A percentile compares a stretch with the other conserved stretches of the same genome.
These are phyloP conservation scores for Kodamaea derodonti DNA, from an alignment of 1,139 yeast genomes.

Conservation along the genomic window DNA sequence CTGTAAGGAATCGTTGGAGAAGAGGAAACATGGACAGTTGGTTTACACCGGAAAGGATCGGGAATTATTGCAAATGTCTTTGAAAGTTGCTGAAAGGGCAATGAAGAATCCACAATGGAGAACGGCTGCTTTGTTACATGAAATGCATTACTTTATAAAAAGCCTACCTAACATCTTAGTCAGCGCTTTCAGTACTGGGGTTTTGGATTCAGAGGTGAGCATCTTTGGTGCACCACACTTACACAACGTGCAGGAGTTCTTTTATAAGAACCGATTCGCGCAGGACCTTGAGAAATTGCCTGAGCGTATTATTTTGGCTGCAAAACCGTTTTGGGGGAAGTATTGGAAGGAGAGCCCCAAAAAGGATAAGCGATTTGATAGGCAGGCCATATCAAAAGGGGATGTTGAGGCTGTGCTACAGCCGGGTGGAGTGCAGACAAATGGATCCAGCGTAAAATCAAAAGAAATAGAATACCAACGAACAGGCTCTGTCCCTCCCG, in stretches of 20 bases:
- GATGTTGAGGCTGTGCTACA: neutral
- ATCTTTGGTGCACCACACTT: constrained; percentile 62
- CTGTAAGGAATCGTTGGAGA: constrained; percentile 43
- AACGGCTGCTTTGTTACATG: constrained; percentile 53
- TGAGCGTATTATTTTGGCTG: constrained; percentile 25
- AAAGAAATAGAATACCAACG: too few relatives aligned
- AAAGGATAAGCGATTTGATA: constrained; percentile 11
- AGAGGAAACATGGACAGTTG: constrained; percentile 10
- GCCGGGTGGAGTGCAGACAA: neutral
- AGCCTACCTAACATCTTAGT: constrained; percentile 41
- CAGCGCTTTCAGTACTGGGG: constrained; percentile 42
- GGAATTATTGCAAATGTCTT: constrained; percentile 35
- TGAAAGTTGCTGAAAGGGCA: constrained; percentile 45
- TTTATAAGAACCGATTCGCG: constrained; percentile 48
- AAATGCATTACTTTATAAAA: constrained; percentile 53
- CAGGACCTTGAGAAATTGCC: constrained; percentile 22
- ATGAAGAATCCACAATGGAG: constrained; percentile 53
- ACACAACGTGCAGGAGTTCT: constrained; percentile 49
- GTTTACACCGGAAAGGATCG: constrained; percentile 37
- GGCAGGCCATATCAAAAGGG: neutral
- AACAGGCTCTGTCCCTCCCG: too few relatives aligned
- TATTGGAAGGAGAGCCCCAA: constrained; percentile 47
- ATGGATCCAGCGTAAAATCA: too few relatives aligned
- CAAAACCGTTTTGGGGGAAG: constrained; percentile 46
- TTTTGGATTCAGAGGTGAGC: constrained; percentile 20